Conservation (phyloP, 2,329 filamentous ascomycete genomes). For the Chrysosporium queenslandicum region DNA sequence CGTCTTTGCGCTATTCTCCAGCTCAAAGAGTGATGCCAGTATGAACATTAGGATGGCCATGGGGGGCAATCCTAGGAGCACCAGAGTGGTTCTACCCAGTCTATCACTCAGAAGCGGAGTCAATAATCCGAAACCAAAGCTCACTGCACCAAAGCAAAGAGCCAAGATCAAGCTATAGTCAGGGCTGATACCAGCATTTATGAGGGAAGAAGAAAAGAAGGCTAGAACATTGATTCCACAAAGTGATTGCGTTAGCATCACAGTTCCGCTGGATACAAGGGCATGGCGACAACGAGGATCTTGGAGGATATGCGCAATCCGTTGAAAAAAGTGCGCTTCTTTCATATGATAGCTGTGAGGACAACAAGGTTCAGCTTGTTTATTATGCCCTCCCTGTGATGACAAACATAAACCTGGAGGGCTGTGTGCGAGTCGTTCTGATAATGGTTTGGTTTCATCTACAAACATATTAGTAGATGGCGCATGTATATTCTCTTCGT, state of each 20-base stretch:
- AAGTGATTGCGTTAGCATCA: constrained; percentile 9
- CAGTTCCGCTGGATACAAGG: constrained; percentile 3
- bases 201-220: constrained; percentile 9
- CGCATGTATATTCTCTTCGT: constrained; percentile 1
- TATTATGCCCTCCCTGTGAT: neutral
- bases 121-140: constrained; percentile 8
- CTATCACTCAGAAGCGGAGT: constrained; percentile 10
- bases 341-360: constrained; percentile 11
- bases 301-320: neutral
- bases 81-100: constrained; percentile 5
- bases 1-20: constrained; percentile 1
- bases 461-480: neutral
- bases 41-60: constrained; percentile 12
- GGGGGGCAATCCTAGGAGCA: constrained; percentile 7
- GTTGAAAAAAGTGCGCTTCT: constrained; percentile 5
- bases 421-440: constrained; percentile 4
- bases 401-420: constrained; percentile 3
- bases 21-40: constrained; percentile 7
- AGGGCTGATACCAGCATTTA: neutral
- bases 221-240: constrained; percentile 10
- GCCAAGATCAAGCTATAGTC: constrained; percentile 2
- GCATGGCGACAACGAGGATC: constrained; percentile 11
- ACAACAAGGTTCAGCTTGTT: neutral
- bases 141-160: constrained; percentile 9
- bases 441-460: constrained; percentile 7